phyloP scores from a whole-genome alignment of 2,329 filamentous ascomycete genomes.

The Calonectria montana region DNA sequence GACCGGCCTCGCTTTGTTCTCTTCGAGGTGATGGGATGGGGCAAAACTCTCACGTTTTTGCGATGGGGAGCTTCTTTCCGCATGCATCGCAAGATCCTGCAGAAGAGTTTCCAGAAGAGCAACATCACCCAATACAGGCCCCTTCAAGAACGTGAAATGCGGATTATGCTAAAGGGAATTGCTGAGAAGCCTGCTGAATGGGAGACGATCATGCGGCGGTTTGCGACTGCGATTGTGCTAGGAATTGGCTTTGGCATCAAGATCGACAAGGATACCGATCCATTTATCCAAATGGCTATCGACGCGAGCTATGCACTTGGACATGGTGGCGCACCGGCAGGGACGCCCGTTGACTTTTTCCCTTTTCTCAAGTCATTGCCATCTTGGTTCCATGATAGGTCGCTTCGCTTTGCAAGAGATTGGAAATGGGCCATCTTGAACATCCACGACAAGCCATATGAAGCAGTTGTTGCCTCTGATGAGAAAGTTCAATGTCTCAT shows the following conservation, averaged over 20 bases:
- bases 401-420: slow-evolving; percentile 44
- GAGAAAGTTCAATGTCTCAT: slow-evolving; percentile 46
- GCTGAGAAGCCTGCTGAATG: slow-evolving; percentile 47
- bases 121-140: slow-evolving; percentile 48
- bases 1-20: slow-evolving; percentile 58
- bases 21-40: slow-evolving; percentile 59
- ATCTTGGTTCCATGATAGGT: slow-evolving; percentile 47
- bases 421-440: slow-evolving; percentile 48
- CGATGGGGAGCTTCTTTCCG: slow-evolving; percentile 55
- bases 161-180: slow-evolving; percentile 45
- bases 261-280: slow-evolving; percentile 50
- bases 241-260: slow-evolving; percentile 57
- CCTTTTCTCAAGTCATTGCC: slow-evolving; percentile 58
- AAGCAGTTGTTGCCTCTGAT: slow-evolving; percentile 47
- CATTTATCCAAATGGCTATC: slow-evolving; percentile 53
- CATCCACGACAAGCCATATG: slow-evolving; percentile 58
- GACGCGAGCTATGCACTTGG: slow-evolving; percentile 45
- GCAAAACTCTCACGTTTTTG: slow-evolving; percentile 58
- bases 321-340: slow-evolving; percentile 44
- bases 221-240: slow-evolving; percentile 55
- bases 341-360: slow-evolving; percentile 60
- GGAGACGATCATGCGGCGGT: slow-evolving; percentile 51
- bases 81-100: slow-evolving; percentile 57
- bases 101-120: slow-evolving; percentile 55
- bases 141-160: slow-evolving; percentile 51